Base-by-base conservation (phyloP, 2,329 filamentous ascomycete species). In the Trichoderma breve region DNA sequence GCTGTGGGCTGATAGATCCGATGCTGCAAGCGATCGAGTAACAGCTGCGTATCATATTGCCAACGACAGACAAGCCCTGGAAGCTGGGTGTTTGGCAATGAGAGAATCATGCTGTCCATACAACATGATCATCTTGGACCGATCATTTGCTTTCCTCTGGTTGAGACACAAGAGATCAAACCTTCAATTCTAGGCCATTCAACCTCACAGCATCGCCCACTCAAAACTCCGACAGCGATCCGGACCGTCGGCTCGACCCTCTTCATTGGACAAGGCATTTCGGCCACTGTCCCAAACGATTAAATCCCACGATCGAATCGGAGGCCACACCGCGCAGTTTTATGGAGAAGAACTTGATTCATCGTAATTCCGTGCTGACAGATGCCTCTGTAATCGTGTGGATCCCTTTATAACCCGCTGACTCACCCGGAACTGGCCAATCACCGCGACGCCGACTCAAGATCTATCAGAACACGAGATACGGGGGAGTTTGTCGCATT, bases 381-480 rank as follows among this genome's bases (percentile, higher is more conserved):
- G 65, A 68, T 47, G 65, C 24, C 24, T 68, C 36, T 68, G 65
- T 68, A 43, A 68, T 39, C 57, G 26, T 39, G 65, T 58, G 65
- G 65, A 60, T 21, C 24, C 6, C 15, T 8, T 3, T 14, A 28
- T 8, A 4, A 43, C 39, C 39, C 39, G 36, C 53, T 47, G 53
- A 47, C 55, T 68, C 26, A 64, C n/a, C 21, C 30, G 14, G 7
- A n/a, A 28, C 2, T 26, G 30, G n/a, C 55, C 65, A 68, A 68
- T 68, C 53, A 60, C 26, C 2, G 2, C 1, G 34, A 9, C 0
- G 7, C 9, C n/a, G 4, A 1, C 18, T 12, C 8, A 24, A 24
- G 60, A 26, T 32, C 65, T 47, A 60, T 28, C 21, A 21, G 18
- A 47, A 60, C 55, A 51, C 55, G 53, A 60, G 53, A n/a, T n/a